Evolutionary conservation across 352 stramenopile species (phyloP), one percentile per base, ranked within the genome.

Genomic region (Pythium biforme): DNA sequence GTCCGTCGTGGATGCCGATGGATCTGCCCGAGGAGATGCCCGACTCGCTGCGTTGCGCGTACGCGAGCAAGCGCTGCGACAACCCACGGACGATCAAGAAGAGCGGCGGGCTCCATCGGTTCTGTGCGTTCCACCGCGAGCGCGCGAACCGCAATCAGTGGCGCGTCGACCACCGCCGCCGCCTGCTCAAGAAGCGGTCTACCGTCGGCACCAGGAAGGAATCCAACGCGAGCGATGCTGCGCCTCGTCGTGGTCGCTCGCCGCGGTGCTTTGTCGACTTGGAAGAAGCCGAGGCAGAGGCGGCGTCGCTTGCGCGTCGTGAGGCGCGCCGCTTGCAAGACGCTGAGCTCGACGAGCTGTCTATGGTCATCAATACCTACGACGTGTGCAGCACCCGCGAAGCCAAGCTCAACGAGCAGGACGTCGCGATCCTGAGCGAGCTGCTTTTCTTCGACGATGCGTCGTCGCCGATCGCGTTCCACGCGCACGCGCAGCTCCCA

Each of bases 131-230:
- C 23, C 83, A 92, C 58, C 80, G 83, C 23, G 73, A 74, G 57
- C 81, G 79, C 25, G 83, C 83, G 55, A 92, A 92, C 60, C 65
- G 80, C 48, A 85, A 86, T 55, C 83, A 92, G 70, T 75, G 83
- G 40, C 82, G 82, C 10, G 76, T 89, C 58, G 79, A 92, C 19
- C 59, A 76, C 43, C 25, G 33, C 7, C 52, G 52, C 3, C 52
- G 46, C 15, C 52, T 27, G 26, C 45, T 57, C 43, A 51, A 58
- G 46, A 61, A 76, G 51, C 58, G 67, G 22, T 89, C 79, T 34
- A 73, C 73, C 33, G 89, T 89, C 57, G 72, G 73, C 4, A 89
- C 66, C 87, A 85, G 54, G 69, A 76, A 88, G 79, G 69, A 75
- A 77, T 54, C 86, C 9, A 11, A 76, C 64, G 49, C 70, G 51